Base-by-base conservation (phyloP, 2,329 filamentous ascomycete species). In the Colletotrichum liaoningense region DNA sequence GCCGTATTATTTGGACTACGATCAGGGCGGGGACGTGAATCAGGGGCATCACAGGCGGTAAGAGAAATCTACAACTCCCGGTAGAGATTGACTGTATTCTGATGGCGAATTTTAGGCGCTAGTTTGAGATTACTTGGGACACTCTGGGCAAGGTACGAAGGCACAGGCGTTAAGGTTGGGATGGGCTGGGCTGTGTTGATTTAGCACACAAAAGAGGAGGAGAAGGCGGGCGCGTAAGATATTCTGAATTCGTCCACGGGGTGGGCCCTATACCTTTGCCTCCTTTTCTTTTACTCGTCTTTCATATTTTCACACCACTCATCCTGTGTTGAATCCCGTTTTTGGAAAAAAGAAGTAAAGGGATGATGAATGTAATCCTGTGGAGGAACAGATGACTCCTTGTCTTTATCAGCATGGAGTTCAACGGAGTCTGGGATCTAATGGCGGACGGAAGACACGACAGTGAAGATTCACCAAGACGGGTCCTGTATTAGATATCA, bases 1-100 rank as follows among this genome's bases (percentile, higher is more conserved):
- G 22, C 73, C 67, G 4, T 76, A 74, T 56, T 76, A 71, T 19
- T 75, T 72, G 49, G 73, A 76, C 58, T 75, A 77, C 42, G 73
- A 77, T 22, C 72, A 76, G 68, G 63, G 74, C 26, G 46, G 55
- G 7, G 58, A 68, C 14, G 14, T 30, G 58, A 60, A 55, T 54
- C 67, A 63, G 57, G 56, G 65, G 49, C 49, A 68, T 24, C 35
- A 49, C 63, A 42, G n/a, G 28, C 64, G 28, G 54, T 59, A 42
- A 54, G 63, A 22, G 56, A 55, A 6, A 14, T 35, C 12, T 26
- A 11, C 52, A 12, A 55, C 52, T 22, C 38, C 42, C 19, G 6
- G 5, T 5, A 22, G 16, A 49, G 19, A 42, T 19, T 42, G 5
- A 42, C 42, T 49, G 8, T 19, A 49, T n/a, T 49, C 62, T 14